Evolutionary conservation across 257 asterid species (phyloP), one percentile per base, ranked within the genome.

Genomic region (Capsicum rhomboideum): DNA sequence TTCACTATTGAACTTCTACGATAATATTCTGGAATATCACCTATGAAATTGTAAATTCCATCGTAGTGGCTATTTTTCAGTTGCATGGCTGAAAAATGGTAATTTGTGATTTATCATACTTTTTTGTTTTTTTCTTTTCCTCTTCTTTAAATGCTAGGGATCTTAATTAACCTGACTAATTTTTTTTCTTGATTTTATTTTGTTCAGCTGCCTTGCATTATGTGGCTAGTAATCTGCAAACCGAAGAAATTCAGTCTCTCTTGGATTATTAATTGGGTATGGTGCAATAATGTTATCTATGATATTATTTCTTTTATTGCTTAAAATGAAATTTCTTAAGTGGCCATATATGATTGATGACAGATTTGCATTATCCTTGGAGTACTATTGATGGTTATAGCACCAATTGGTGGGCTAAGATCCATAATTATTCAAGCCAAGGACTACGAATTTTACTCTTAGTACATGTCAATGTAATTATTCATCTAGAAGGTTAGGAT

Each of bases 141-240:
- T n/a, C n/a, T n/a, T n/a, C n/a, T n/a, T n/a, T n/a, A n/a, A n/a
- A n/a, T n/a, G 31, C 4, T 23, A 4, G 72, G 37, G 6, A 21
- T 29, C 52, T 31, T 31, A 31, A 4, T 50, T 12, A 50, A 11
- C 54, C 54, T 26, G 23, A 66, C 8, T 16, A 66, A 11, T 26
- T 67, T 50, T 26, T 16, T 44, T 46, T 46, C 18, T 10, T 20
- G 21, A 37, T 28, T 40, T n/a, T 49, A 7, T 42, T 4, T 31
- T n/a, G n/a, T 56, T 63, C 87, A 91, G 95, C 89, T 91, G 61
- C 95, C 95, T 74, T 91, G 95, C 90, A 90, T 91, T 63, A 91
- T 91, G 37, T 91, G 95, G 95, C 93, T 91, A 16, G 23, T 28
- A 16, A 26, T 91, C 20, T 23, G 31, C 4, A 91, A 89, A 71